Evolutionary conservation across 257 asterid species (phyloP), one percentile per base, ranked within the genome.

Genomic region (Solanum dulcamara): DNA sequence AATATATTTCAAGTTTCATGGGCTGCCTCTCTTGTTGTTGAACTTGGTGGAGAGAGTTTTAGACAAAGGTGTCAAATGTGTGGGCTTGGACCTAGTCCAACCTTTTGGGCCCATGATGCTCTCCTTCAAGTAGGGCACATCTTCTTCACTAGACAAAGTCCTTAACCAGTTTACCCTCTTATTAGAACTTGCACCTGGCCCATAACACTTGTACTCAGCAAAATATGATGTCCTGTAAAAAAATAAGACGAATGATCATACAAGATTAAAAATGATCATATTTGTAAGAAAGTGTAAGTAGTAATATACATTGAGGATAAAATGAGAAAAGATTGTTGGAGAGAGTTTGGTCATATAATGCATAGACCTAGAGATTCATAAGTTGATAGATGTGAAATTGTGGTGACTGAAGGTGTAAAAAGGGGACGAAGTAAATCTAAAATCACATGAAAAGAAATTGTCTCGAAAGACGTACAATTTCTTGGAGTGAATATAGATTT

Each of bases 161-260:
- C 42, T 84, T 3, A 89, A 86, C 93, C 93, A 89, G 5, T 86
- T 26, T 10, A 89, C 92, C 66, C 93, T 88, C 6, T 55, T 72
- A 4, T 81, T 57, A 15, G 81, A 48, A 13, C 60, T 7, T 17
- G 92, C 90, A 46, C 93, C 91, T 1, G 88, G 77, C 28, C 93
- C 92, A 26, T 59, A 84, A 44, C 89, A 81, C 86, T 62, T 85
- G 89, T 87, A 91, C 82, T 91, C 89, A 2, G 90, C 91, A 53
- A 86, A 89, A 9, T 81, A 89, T 1, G 84, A 87, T 2, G 89
- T 91, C 86, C 92, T 88, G 68, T 30, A n/a, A 40, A n/a, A 28
- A 17, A 53, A 51, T 51, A 51, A 62, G 0, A 18, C n/a, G 1
- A 44, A 22, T 22, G 11, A n/a, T 67, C 20, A 46, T n/a, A n/a